Percentiles rank a stretch among this genome's conserved stretches.
These are phyloP conservation scores for Panicum virgatum DNA, from an alignment of 202 grass and related monocot species.

Conservation along the genomic window DNA sequence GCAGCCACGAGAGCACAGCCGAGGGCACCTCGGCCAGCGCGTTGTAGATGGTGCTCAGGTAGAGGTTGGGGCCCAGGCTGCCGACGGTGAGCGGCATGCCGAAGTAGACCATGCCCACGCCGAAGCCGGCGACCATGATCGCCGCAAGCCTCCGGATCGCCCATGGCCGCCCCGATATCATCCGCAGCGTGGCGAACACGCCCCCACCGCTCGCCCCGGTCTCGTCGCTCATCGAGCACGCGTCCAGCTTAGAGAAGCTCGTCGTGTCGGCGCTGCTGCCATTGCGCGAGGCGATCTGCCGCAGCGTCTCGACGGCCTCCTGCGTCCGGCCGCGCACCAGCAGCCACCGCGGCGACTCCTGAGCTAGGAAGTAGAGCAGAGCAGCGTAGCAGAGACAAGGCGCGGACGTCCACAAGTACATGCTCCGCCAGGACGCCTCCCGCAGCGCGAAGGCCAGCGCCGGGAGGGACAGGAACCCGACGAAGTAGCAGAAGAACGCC, in stretches of 20 bases:
- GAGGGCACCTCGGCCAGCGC: constrained; percentile 72
- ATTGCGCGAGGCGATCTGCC: constrained; percentile 38
- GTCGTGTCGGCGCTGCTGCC: constrained; percentile 38
- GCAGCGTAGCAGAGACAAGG: constrained; percentile 61
- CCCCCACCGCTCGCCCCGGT: background rate
- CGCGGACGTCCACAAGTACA: constrained; percentile 68
- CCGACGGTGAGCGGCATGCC: constrained; percentile 79
- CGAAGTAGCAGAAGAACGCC: constrained; percentile 57
- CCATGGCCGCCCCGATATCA: constrained; percentile 64
- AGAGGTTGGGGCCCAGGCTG: constrained; percentile 64
- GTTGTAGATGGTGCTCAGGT: constrained; percentile 62
- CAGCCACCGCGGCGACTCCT: constrained; percentile 44
- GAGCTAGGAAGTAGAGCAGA: constrained; percentile 12
- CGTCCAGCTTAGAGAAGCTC: constrained; percentile 46
- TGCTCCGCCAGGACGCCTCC: constrained; percentile 50
- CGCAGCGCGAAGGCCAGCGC: constrained; percentile 55
- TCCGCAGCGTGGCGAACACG: constrained; percentile 48
- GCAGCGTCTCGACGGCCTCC: constrained; percentile 56
- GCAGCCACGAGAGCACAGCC: constrained; percentile 45
- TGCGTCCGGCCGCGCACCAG: constrained; percentile 52
- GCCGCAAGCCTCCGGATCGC: constrained; percentile 56
- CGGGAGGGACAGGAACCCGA: constrained; percentile 75
- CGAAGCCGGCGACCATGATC: constrained; percentile 60
- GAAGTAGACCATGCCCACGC: constrained; percentile 77
- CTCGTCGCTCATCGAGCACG: constrained; percentile 9